A percentile compares a stretch with the other conserved stretches of the same genome.
Conservation (phyloP, 164 flowering plant species). For the Taxillus chinensis region DNA sequence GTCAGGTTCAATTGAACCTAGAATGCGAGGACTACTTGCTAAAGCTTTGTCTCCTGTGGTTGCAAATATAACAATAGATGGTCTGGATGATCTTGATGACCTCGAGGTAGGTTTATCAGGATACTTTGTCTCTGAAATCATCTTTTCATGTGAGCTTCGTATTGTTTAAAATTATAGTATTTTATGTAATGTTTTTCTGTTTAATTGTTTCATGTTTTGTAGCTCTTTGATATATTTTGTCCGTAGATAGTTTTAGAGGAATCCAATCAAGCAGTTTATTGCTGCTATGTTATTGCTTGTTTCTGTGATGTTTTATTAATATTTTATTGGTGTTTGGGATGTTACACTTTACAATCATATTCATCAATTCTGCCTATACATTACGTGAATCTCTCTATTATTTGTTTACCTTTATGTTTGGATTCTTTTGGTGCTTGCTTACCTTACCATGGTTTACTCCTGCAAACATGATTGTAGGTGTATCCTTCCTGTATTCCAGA, state of each 20-base stretch:
- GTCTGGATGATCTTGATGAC: slow-evolving; percentile 37
- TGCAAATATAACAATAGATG: slow-evolving; percentile 45
- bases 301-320: too few relatives aligned
- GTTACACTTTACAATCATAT: too few relatives aligned
- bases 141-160: too few relatives aligned
- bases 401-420: too few relatives aligned
- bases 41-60: slow-evolving; percentile 46
- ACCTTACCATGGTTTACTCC: background rate
- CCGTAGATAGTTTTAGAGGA: background rate
- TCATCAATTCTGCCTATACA: too few relatives aligned
- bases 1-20: slow-evolving; percentile 52
- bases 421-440: too few relatives aligned
- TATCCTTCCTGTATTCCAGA: slow-evolving; percentile 63
- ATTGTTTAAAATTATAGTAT: too few relatives aligned
- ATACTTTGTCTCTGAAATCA: too few relatives aligned
- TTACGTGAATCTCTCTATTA: too few relatives aligned
- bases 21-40: slow-evolving; percentile 37
- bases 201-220: background rate
- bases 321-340: too few relatives aligned
- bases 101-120: slow-evolving; percentile 43
- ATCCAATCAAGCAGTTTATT: background rate
- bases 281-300: too few relatives aligned
- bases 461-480: slow-evolving; percentile 31
- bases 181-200: background rate
- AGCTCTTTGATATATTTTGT: background rate